Conservation (phyloP, 805 yeast species). For the Wickerhamomyces alni region DNA sequence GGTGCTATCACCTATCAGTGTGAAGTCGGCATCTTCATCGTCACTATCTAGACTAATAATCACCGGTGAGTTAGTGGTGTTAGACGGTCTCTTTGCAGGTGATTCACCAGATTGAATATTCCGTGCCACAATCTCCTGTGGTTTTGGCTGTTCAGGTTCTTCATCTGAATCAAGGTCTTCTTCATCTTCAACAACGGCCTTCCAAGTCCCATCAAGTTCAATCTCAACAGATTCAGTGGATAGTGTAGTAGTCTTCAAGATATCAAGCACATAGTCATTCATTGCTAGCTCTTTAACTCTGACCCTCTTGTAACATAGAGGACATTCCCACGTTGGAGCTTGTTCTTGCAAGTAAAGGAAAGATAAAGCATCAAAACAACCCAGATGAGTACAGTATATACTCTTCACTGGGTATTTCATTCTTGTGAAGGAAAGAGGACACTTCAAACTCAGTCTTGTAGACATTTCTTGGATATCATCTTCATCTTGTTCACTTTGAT, state of each 20-base stretch:
- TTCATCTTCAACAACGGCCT: conserved; percentile 26
- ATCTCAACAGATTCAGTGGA: conserved; percentile 64
- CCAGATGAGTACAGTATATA: conserved; percentile 67
- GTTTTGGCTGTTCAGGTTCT: no score
- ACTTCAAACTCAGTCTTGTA: conserved; percentile 60
- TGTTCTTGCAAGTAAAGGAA: conserved; percentile 72
- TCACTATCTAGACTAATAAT: conserved; percentile 48
- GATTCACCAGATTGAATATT: background rate
- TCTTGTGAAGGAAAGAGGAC: conserved; percentile 71
- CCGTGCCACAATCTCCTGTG: background rate
- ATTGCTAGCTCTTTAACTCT: conserved; percentile 55
- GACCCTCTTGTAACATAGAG: conserved; percentile 59
- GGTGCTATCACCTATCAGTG: background rate
- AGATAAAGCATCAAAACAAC: conserved; percentile 80
- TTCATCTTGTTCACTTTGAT: conserved; percentile 43
- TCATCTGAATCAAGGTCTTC: conserved; percentile 5
- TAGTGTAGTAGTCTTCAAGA: conserved; percentile 45
- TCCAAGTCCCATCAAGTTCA: conserved; percentile 72
- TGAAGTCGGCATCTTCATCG: conserved; percentile 32
- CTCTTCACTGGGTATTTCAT: conserved; percentile 72
- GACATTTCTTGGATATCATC: conserved; percentile 69
- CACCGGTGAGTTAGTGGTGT: conserved; percentile 26
- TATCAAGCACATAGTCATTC: conserved; percentile 66
- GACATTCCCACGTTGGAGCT: conserved; percentile 85
- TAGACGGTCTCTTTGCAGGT: background rate